These are phyloP conservation scores for Pyrenophora graminea DNA, from an alignment of 2,329 filamentous ascomycete species.

Conservation along the genomic window DNA sequence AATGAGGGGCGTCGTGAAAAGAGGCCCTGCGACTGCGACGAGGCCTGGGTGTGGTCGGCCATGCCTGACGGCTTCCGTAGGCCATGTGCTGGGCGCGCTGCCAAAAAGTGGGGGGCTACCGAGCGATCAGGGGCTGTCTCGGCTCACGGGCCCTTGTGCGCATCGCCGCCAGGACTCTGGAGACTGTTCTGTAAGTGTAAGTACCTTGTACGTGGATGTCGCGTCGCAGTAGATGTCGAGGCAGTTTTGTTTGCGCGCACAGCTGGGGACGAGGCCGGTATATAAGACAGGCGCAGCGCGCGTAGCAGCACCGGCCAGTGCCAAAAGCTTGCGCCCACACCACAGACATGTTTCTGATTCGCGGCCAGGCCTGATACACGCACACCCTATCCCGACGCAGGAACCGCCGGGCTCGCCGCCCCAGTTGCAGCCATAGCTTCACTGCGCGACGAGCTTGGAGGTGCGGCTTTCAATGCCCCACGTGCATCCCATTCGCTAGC, in stretches of 20 bases:
- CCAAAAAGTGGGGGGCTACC: slow-evolving; percentile 9
- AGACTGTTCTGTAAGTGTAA: too few relatives aligned
- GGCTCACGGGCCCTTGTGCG: slow-evolving; percentile 8
- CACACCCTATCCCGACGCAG: slow-evolving; percentile 15
- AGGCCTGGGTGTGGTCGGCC: slow-evolving; percentile 16
- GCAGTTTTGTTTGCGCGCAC: background rate
- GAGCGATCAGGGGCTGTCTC: slow-evolving; percentile 22
- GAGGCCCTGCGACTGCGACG: slow-evolving; percentile 18
- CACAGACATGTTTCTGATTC: slow-evolving; percentile 5
- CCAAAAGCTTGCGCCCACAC: background rate
- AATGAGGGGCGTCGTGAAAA: slow-evolving; percentile 41
- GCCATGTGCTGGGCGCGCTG: background rate
- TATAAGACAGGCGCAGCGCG: background rate
- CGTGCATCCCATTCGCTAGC: too few relatives aligned
- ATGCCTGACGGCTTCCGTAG: slow-evolving; percentile 10
- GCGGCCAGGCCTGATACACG: slow-evolving; percentile 10
- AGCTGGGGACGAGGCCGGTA: background rate
- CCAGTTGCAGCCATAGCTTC: too few relatives aligned
- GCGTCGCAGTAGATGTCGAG: background rate
- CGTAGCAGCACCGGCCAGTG: background rate
- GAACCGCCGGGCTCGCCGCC: slow-evolving; percentile 4
- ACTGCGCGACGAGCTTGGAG: too few relatives aligned
- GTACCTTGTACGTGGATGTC: background rate
- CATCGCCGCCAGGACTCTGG: background rate
- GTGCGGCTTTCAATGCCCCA: too few relatives aligned